Evolutionary conservation across 202 grass and related monocot genomes (phyloP), one percentile per base, ranked within the genome.

Genomic region (Musa balbisiana): DNA sequence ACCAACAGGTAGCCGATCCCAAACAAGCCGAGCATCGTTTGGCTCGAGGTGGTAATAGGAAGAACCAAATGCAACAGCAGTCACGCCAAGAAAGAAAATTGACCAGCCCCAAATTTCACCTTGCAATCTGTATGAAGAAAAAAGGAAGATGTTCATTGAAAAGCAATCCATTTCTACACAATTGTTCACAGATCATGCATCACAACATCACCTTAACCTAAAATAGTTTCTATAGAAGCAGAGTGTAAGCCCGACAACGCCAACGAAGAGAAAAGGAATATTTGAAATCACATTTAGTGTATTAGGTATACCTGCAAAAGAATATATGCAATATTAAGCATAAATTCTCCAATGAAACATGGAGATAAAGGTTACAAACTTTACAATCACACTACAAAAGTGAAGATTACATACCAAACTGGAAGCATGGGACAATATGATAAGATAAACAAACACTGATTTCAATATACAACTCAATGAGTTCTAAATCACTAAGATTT

Each of bases 11-110:
- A 97, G 63, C 23, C 94, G 89, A 80, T 97, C 94, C 94, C 94
- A 97, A 51, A 97, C 86, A 70, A 97, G 88, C 0, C 82, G 88
- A 81, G 86, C 73, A 76, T 97, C 84, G 73, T 89, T 86, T 0
- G 94, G 90, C 12, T 85, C 75, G 62, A 93, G 86, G 89, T 97
- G 93, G 72, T 97, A 97, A 82, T 97, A 97, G 67, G 90, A 84
- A 1, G 90, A 97, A 50, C 93, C 93, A 54, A 97, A 85, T 73
- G 76, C 85, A 76, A 97, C 90, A 43, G 88, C 76, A 17, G 80
- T 81, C 33, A 93, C 88, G 9, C 90, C 93, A 69, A 82, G 43
- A 77, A 81, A 97, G 80, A 97, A 97, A 9, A 90, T 68, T 53
- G 88, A 80, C 93, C 93, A 97, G 21, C 90, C 89, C 79, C 78